phyloP scores from a whole-genome alignment of 2,329 filamentous ascomycete genomes.

The Decorospora gaudefroyi region DNA sequence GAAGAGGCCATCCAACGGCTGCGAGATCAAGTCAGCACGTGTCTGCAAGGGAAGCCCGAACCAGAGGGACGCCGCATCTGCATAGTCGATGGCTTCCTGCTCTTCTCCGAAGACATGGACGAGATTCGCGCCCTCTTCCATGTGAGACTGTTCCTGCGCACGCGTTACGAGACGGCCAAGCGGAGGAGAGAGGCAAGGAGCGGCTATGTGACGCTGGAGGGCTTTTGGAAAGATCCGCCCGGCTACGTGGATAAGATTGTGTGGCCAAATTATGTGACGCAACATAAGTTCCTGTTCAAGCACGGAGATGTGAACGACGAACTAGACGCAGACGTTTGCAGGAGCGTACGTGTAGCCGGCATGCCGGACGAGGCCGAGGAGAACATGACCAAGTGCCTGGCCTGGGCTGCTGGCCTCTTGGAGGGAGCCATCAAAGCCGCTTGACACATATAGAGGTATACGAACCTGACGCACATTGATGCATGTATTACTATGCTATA shows the following conservation, averaged over 20 bases:
- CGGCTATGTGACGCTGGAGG: constrained; percentile 78
- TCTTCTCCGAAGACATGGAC: constrained; percentile 67
- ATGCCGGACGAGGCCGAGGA: constrained; percentile 49
- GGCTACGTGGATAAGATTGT: constrained; percentile 94
- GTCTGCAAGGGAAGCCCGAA: constrained; percentile 12
- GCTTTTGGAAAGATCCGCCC: constrained; percentile 93
- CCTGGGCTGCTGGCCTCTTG: constrained; percentile 39
- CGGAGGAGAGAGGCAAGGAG: constrained; percentile 68
- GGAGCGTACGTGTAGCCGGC: constrained; percentile 32
- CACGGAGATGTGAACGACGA: constrained; percentile 66
- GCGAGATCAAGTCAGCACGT: constrained; percentile 18
- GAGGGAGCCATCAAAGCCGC: constrained; percentile 22
- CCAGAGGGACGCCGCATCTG: constrained; percentile 51
- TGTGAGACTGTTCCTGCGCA: constrained; percentile 76
- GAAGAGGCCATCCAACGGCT: constrained; percentile 46
- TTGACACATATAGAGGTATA: constrained; percentile 9
- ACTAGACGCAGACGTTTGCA: constrained; percentile 52
- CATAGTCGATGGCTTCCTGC: constrained; percentile 85
- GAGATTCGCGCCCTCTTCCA: constrained; percentile 66
- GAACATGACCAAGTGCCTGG: constrained; percentile 40
- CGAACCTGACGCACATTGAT: no score
- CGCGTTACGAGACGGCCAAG: constrained; percentile 65
- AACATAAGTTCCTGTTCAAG: constrained; percentile 81
- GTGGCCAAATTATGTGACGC: constrained; percentile 88
- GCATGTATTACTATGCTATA: constrained; percentile 13